Evolutionary conservation across 495 filamentous ascomycete genomes (phyloP), one percentile per base, ranked within the genome.

Genomic region (Neurospora terricola): DNA sequence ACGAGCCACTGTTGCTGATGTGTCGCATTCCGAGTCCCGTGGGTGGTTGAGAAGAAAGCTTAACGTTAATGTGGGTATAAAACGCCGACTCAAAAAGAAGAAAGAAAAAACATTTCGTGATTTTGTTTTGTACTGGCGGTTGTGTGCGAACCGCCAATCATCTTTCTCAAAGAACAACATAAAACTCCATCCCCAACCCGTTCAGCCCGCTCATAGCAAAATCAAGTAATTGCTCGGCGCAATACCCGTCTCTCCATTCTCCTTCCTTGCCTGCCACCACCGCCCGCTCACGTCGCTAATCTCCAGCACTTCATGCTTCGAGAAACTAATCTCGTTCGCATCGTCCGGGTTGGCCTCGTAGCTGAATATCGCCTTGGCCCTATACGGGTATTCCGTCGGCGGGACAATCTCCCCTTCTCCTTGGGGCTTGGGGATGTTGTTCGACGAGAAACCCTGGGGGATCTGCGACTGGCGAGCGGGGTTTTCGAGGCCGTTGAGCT

Each of bases 201-300:
- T 45, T 38, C 42, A 66, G 7, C n/a, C 66, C 66, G 77, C 90
- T 87, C 79, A 99, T 89, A 99, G 89, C 78, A 99, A 85, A 81
- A 98, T 98, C 80, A 99, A 87, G 80, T 99, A 99, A 84, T 99
- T 99, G 75, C 93, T 97, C 23, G 96, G 96, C 71, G 96, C 96
- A 81, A 98, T 97, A 76, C 96, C 96, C 70, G 96, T 98, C 77
- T 98, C 94, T 79, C 96, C 96, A 75, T 83, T 97, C 80, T 93
- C 88, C 84, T 98, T 98, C 84, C 93, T 90, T 75, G 96, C 96
- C 84, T 99, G 96, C 96, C 96, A 99, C 96, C 96, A 99, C 82
- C 96, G 84, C 38, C 96, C 96, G 78, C 93, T 97, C 72, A 99
- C 96, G 77, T 99, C 96, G 62, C 93, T 97, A 72, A 99, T 95